Conservation (phyloP, 306 rosid genomes). For the Quercus robur region DNA sequence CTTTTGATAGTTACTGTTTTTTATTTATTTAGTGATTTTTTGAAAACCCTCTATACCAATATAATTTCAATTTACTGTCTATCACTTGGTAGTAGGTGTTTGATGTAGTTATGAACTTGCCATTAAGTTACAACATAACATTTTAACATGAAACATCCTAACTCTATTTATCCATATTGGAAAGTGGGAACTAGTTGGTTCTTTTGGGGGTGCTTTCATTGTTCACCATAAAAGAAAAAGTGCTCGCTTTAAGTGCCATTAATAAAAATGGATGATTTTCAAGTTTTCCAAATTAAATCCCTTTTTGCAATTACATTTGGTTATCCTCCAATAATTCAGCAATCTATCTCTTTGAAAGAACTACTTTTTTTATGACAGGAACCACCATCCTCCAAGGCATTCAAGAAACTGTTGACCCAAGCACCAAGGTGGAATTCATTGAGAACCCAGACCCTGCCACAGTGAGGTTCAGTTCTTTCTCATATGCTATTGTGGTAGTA, state of each 20-base stretch:
- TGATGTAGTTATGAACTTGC: neutral
- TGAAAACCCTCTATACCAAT: no score
- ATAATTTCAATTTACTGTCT: no score
- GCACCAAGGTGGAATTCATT: neutral
- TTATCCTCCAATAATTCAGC: neutral
- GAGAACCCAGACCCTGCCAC: constrained; percentile 4
- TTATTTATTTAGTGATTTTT: no score
- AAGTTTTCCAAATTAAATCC: neutral
- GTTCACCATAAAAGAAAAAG: no score
- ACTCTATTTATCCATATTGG: no score
- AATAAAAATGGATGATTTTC: neutral
- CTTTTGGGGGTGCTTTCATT: no score
- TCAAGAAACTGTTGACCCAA: neutral
- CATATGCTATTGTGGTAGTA: neutral
- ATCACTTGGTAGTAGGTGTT: neutral
- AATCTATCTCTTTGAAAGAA: neutral
- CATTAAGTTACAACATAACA: neutral
- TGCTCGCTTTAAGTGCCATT: no score
- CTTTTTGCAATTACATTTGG: neutral
- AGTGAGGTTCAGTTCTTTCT: neutral
- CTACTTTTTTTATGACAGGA: neutral
- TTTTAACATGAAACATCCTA: neutral
- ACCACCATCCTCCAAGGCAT: neutral
- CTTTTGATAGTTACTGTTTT: no score
- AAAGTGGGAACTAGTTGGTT: no score